These are phyloP conservation scores for Lotus japonicus DNA, from an alignment of 306 rosid genomes.

Conservation along the genomic window DNA sequence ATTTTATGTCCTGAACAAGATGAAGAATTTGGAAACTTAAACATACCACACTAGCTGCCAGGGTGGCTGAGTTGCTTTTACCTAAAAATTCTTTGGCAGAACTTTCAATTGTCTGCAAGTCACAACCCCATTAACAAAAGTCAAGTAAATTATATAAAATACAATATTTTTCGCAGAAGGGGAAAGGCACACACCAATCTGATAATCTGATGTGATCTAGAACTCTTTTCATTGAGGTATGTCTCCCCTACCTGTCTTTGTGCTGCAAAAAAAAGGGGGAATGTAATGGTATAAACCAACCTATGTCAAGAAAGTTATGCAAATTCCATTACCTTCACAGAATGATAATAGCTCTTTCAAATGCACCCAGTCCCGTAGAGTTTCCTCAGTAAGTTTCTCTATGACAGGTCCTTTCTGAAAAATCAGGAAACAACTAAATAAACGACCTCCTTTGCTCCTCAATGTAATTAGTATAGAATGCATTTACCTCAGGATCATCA, in stretches of 20 bases:
- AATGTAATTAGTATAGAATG: background rate
- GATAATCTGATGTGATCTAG: slow-evolving; percentile 91
- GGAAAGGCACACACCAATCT: slow-evolving; percentile 44
- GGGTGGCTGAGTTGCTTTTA: slow-evolving; percentile 78
- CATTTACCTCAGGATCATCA: slow-evolving; percentile 87
- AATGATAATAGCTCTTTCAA: slow-evolving; percentile 73
- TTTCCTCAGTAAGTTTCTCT: slow-evolving; percentile 81
- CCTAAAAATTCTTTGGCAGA: slow-evolving; percentile 91
- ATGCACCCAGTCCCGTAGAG: slow-evolving; percentile 73
- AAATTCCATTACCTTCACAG: slow-evolving; percentile 64
- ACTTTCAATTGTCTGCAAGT: slow-evolving; percentile 81
- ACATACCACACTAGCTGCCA: slow-evolving; percentile 84
- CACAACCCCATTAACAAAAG: background rate
- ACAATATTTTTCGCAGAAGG: background rate
- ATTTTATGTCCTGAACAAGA: slow-evolving; percentile 4
- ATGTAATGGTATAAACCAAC: slow-evolving; percentile 14
- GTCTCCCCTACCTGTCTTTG: slow-evolving; percentile 95
- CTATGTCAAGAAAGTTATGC: background rate
- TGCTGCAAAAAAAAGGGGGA: slow-evolving; percentile 49
- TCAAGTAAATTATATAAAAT: background rate
- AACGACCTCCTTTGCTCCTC: background rate
- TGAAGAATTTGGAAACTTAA: background rate
- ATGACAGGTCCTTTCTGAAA: slow-evolving; percentile 64
- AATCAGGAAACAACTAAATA: slow-evolving; percentile 14
- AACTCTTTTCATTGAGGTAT: slow-evolving; percentile 74